Conservation (phyloP, 345 rosid species). For the Clausena lansium region DNA sequence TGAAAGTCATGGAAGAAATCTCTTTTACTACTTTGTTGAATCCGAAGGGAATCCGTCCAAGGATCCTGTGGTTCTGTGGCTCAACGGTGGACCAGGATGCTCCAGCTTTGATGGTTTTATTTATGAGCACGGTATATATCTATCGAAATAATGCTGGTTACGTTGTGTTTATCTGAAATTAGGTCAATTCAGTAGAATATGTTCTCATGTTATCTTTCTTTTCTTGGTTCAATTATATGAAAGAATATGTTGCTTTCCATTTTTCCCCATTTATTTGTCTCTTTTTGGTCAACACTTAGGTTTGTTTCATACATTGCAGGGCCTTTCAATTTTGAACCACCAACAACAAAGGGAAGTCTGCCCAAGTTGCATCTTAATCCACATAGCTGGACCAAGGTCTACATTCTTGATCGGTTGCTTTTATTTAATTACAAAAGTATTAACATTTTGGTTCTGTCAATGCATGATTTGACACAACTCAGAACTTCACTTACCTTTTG, state of each 20-base stretch:
- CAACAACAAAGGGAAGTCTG: slow-evolving; percentile 25
- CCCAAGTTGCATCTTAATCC: slow-evolving; percentile 69
- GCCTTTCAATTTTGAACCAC: slow-evolving; percentile 73
- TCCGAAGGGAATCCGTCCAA: slow-evolving; percentile 65
- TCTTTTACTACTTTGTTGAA: slow-evolving; percentile 78
- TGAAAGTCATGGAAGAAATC: slow-evolving; percentile 44
- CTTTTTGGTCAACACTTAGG: background rate
- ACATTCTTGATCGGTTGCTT: background rate
- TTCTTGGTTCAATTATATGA: background rate
- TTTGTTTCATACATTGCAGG: slow-evolving; percentile 42
- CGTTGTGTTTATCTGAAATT: background rate
- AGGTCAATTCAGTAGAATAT: background rate
- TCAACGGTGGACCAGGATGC: slow-evolving; percentile 97
- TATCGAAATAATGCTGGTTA: background rate
- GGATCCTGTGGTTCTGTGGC: slow-evolving; percentile 92
- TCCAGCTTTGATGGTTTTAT: slow-evolving; percentile 93
- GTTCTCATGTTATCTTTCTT: background rate
- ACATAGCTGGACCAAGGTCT: slow-evolving; percentile 95
- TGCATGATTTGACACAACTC: background rate
- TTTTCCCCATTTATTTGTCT: background rate
- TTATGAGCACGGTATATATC: slow-evolving; percentile 67
- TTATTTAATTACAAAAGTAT: background rate
- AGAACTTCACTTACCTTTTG: background rate
- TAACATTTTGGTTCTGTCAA: background rate
- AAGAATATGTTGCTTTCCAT: background rate